Percentiles rank a stretch among this genome's conserved stretches.
phyloP scores from a whole-genome alignment of 345 rosid species.

The Rubroshorea leprosula region DNA sequence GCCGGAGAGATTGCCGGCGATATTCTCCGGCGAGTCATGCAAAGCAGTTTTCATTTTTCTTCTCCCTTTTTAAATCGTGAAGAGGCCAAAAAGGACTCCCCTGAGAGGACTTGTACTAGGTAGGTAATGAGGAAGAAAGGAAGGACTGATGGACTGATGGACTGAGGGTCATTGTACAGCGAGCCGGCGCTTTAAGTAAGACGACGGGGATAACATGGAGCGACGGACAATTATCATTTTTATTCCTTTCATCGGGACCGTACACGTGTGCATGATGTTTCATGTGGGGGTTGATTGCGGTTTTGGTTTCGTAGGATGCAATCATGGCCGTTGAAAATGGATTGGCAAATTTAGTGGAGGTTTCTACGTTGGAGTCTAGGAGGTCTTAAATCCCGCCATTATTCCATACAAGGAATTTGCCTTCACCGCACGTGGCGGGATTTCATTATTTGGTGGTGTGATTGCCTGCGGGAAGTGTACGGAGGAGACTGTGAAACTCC shows the following conservation, averaged over 20 bases:
- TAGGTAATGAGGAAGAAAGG: background rate
- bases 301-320: background rate
- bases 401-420: background rate
- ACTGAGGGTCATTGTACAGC: background rate
- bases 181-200: background rate
- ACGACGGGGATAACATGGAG: background rate
- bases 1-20: background rate
- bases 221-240: background rate
- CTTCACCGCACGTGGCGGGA: background rate
- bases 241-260: background rate
- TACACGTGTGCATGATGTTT: background rate
- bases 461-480: background rate
- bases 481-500: background rate
- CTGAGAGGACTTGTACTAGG: conserved; percentile 1
- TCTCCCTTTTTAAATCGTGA: background rate
- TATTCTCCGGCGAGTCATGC: background rate
- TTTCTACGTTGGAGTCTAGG: background rate
- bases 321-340: background rate
- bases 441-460: background rate
- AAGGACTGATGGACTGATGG: too few species aligned
- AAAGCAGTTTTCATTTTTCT: background rate
- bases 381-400: background rate
- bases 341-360: background rate
- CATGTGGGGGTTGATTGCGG: background rate
- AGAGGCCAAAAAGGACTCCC: background rate